Conservation (phyloP, 805 yeast genomes). For the Cyberlindnera mrakii region DNA sequence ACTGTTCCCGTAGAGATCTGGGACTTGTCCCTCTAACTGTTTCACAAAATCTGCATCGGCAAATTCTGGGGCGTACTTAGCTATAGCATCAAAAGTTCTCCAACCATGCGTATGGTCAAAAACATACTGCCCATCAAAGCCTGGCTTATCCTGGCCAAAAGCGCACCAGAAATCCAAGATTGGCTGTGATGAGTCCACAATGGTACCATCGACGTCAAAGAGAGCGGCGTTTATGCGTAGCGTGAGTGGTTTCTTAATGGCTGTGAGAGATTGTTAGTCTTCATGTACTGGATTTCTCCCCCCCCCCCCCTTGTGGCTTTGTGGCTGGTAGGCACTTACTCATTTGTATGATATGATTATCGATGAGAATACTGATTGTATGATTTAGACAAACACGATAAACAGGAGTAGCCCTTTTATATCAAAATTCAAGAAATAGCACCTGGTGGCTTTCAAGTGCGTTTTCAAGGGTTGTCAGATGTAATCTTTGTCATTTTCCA, state of each 20-base stretch:
- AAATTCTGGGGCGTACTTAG: constrained; percentile 65
- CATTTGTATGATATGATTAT: background rate
- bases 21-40: constrained; percentile 64
- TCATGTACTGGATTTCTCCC: no score
- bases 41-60: constrained; percentile 58
- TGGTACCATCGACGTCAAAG: constrained; percentile 83
- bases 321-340: background rate
- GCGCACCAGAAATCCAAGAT: constrained; percentile 74
- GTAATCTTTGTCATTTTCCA: no score
- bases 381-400: no score
- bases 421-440: no score
- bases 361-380: no score
- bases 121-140: constrained; percentile 65
- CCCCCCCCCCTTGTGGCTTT: no score
- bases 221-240: constrained; percentile 42
- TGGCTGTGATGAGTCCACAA: constrained; percentile 74
- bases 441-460: no score
- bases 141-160: constrained; percentile 52
- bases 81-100: constrained; percentile 72
- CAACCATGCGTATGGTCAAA: constrained; percentile 75
- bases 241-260: constrained; percentile 8
- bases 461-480: no score
- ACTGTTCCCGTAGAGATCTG: constrained; percentile 62
- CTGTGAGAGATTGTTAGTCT: background rate
- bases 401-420: no score